Evolutionary conservation across 306 rosid species (phyloP), one percentile per base, ranked within the genome.

Genomic region (Glycyrrhiza uralensis): DNA sequence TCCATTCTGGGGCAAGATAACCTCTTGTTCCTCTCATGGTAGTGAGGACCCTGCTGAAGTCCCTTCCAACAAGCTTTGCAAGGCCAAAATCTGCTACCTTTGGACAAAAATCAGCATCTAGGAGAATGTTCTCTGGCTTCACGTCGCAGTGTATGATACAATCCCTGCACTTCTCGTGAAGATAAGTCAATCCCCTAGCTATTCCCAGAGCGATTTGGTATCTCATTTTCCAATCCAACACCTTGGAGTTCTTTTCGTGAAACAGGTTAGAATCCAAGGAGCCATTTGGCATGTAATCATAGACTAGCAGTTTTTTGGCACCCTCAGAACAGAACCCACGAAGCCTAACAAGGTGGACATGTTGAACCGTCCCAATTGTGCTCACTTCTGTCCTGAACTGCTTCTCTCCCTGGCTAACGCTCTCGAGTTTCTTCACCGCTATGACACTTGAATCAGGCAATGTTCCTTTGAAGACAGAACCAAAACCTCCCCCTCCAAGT

Each of bases 1-100:
- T 89, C 98, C 98, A 93, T 64, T 93, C 97, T 0, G 96, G 98
- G 0, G 98, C 98, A 13, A 89, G 88, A 46, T 93, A 93, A 1
- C 98, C 97, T 75, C 93, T 83, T 22, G 97, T 93, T n/a, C 98
- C 97, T 90, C 98, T 87, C 86, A 90, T 89, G 17, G 96, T 87
- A 14, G 98, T 90, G 30, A 90, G 87, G 57, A 93, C 98, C 39
- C 96, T 74, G 72, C 97, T 91, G 78, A 90, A 90, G 42, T 93
- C 96, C 15, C 96, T 70, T 23, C 98, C 97, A 24, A 93, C 85
- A 8, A 90, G 87, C 75, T 93, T 93, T 64, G 98, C 98, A 4
- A 93, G 87, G 39, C 97, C 98, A 57, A 93, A 93, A 45, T 93
- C 96, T 7, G 97, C 97, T 1, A 93, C 92, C 74, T 90, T 90